Evolutionary conservation across 352 stramenopile genomes (phyloP).

Genomic region (Pythium myriotylum): DNA sequence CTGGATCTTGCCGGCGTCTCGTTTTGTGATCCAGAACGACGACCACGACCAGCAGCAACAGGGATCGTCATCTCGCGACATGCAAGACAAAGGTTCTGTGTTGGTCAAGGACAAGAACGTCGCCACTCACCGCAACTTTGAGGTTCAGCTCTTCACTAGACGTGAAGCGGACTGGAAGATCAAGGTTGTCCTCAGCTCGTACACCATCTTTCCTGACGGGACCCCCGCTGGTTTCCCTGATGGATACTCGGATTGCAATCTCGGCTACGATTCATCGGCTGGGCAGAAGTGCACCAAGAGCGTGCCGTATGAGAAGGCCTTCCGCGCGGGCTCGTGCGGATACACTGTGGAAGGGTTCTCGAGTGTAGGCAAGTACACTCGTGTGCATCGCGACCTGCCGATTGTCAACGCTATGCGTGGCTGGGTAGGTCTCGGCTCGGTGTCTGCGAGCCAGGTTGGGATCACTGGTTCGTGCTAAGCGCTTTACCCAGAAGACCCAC

Average conservation of each 20-base stretch:
- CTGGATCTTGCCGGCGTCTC: constrained; percentile 60
- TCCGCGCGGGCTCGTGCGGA: constrained; percentile 47
- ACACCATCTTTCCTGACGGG: constrained; percentile 63
- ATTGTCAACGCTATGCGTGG: constrained; percentile 68
- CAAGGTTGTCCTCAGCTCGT: constrained; percentile 71
- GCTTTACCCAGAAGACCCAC: neutral
- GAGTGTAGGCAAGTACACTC: constrained; percentile 19
- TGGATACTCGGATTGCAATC: constrained; percentile 31
- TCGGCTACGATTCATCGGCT: constrained; percentile 35
- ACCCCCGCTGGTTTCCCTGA: constrained; percentile 41
- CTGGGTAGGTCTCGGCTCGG: constrained; percentile 34
- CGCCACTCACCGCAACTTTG: constrained; percentile 53
- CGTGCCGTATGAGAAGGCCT: constrained; percentile 57
- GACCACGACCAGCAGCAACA: constrained; percentile 72
- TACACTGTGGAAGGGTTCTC: constrained; percentile 44
- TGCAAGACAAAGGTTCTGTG: constrained; percentile 56
- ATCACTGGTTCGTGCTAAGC: constrained; percentile 32
- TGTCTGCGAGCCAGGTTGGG: constrained; percentile 38
- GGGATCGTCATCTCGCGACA: constrained; percentile 53
- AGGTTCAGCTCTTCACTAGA: constrained; percentile 57
- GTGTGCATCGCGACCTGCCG: constrained; percentile 60
- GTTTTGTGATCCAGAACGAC: constrained; percentile 80
- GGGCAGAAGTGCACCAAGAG: constrained; percentile 37
- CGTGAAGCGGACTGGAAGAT: constrained; percentile 66
- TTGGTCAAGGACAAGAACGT: constrained; percentile 61